A percentile compares a stretch with the other conserved stretches of the same genome.
Evolutionary conservation across 2,329 filamentous ascomycete species (phyloP).

Genomic region (Botrytis tulipae): DNA sequence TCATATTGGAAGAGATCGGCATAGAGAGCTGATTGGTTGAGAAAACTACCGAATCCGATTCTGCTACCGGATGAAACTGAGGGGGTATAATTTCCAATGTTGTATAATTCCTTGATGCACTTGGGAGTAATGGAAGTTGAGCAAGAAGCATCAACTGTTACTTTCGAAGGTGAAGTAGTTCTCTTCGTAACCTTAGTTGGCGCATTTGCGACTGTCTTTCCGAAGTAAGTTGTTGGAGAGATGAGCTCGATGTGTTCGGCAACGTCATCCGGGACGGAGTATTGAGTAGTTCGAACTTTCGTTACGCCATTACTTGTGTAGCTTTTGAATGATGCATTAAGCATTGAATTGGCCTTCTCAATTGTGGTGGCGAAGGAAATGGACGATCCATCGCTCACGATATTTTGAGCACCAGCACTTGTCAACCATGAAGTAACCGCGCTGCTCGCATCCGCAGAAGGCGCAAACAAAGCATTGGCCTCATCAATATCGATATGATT

Average conservation of each 20-base stretch:
- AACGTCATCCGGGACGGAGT: conserved; percentile 32
- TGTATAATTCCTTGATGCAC: conserved; percentile 51
- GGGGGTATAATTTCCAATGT: conserved; percentile 47
- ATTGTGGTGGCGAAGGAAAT: conserved; percentile 51
- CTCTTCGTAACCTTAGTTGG: conserved; percentile 12
- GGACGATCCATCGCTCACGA: conserved; percentile 53
- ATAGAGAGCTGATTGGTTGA: conserved; percentile 50
- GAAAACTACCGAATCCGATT: conserved; percentile 51
- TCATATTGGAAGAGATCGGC: conserved; percentile 44
- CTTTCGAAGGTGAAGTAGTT: conserved; percentile 2
- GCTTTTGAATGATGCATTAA: conserved; percentile 50
- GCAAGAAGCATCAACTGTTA: conserved; percentile 28
- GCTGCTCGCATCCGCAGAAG: conserved; percentile 48
- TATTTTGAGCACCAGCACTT: conserved; percentile 48
- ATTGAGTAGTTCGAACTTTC: conserved; percentile 32
- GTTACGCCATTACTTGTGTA: conserved; percentile 51
- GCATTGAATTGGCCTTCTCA: conserved; percentile 49
- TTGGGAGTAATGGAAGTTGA: conserved; percentile 44
- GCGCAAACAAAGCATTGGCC: conserved; percentile 53
- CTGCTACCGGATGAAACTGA: conserved; percentile 46
- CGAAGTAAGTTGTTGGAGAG: conserved; percentile 35
- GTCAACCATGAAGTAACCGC: conserved; percentile 55
- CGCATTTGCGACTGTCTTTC: conserved; percentile 26
- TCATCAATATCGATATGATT: conserved; percentile 51
- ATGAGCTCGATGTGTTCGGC: conserved; percentile 33